Evolutionary conservation across 2,329 filamentous ascomycete species (phyloP).

Genomic region (Stagonosporopsis cucurbitacearum): DNA sequence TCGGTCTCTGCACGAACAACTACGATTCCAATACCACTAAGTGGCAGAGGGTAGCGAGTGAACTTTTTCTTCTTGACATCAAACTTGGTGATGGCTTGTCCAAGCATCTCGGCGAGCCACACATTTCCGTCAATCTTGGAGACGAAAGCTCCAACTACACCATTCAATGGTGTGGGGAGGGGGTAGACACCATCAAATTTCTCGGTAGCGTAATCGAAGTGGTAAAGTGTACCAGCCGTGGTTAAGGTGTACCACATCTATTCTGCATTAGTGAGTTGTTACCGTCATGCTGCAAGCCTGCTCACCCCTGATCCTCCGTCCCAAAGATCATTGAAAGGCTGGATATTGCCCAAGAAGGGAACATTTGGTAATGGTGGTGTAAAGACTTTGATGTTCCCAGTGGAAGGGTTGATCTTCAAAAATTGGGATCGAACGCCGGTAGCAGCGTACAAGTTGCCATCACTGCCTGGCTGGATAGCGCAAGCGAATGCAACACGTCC

Average conservation of each 20-base stretch:
- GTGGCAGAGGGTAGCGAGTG: slow-evolving; percentile 17
- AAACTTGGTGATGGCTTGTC: slow-evolving; percentile 20
- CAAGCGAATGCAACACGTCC: slow-evolving; percentile 15
- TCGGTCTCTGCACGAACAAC: slow-evolving; percentile 18
- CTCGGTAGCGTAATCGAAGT: slow-evolving; percentile 20
- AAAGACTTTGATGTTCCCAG: slow-evolving; percentile 17
- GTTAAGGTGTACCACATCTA: slow-evolving; percentile 23
- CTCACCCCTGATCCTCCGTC: slow-evolving; percentile 9
- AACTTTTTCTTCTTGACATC: slow-evolving; percentile 15
- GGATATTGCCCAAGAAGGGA: slow-evolving; percentile 15
- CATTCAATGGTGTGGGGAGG: slow-evolving; percentile 17
- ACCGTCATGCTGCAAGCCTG: not conserved
- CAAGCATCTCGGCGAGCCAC: slow-evolving; percentile 19
- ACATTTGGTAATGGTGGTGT: slow-evolving; percentile 18
- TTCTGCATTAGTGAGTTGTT: not conserved
- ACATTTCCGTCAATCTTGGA: slow-evolving; percentile 20
- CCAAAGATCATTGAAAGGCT: slow-evolving; percentile 19
- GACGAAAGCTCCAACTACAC: slow-evolving; percentile 13
- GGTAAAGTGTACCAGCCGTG: slow-evolving; percentile 17
- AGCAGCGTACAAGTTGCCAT: slow-evolving; percentile 17
- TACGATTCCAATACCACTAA: slow-evolving; percentile 11
- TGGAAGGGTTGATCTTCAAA: slow-evolving; percentile 13
- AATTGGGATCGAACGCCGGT: slow-evolving; percentile 19
- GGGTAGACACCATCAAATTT: slow-evolving; percentile 19
- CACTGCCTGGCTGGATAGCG: slow-evolving; percentile 13